phyloP scores from a whole-genome alignment of 2,329 filamentous ascomycete species.

The Alternaria sp. region DNA sequence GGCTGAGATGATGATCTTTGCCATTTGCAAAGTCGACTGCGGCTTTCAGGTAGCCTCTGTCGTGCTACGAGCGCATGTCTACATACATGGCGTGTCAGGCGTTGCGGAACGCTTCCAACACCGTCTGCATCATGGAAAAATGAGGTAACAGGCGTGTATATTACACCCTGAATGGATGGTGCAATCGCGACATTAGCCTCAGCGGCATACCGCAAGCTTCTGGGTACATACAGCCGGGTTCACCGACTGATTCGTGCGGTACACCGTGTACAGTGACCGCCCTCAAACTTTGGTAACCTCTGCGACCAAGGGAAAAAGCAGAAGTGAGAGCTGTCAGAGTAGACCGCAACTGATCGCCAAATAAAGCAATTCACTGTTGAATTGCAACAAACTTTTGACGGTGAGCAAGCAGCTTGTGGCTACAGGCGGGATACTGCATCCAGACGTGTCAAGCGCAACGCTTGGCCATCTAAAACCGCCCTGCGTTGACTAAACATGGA shows the following conservation, averaged over 20 bases:
- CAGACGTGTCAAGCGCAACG: slow-evolving; percentile 8
- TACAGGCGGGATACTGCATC: neutral
- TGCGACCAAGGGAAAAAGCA: slow-evolving; percentile 11
- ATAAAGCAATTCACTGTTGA: slow-evolving; percentile 14
- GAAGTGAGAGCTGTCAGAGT: slow-evolving; percentile 11
- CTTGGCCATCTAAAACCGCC: neutral
- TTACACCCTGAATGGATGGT: slow-evolving; percentile 14
- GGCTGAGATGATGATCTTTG: slow-evolving; percentile 18
- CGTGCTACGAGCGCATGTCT: slow-evolving; percentile 1
- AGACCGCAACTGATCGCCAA: slow-evolving; percentile 23
- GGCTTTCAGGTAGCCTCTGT: slow-evolving; percentile 18
- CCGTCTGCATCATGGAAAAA: slow-evolving; percentile 13
- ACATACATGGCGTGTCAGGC: slow-evolving; percentile 5
- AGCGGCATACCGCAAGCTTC: slow-evolving; percentile 5
- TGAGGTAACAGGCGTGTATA: slow-evolving; percentile 3
- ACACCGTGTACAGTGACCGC: slow-evolving; percentile 10
- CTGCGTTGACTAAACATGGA: slow-evolving; percentile 9
- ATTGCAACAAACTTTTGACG: neutral
- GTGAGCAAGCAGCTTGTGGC: neutral
- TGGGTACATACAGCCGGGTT: neutral
- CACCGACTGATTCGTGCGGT: slow-evolving; percentile 5
- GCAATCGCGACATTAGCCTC: slow-evolving; percentile 12
- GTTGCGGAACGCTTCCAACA: slow-evolving; percentile 3
- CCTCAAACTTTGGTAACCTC: slow-evolving; percentile 1
- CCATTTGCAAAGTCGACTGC: slow-evolving; percentile 1